Percentiles rank a stretch among this genome's conserved stretches.
phyloP scores from a whole-genome alignment of 345 rosid genomes.

The Brassica incana region DNA sequence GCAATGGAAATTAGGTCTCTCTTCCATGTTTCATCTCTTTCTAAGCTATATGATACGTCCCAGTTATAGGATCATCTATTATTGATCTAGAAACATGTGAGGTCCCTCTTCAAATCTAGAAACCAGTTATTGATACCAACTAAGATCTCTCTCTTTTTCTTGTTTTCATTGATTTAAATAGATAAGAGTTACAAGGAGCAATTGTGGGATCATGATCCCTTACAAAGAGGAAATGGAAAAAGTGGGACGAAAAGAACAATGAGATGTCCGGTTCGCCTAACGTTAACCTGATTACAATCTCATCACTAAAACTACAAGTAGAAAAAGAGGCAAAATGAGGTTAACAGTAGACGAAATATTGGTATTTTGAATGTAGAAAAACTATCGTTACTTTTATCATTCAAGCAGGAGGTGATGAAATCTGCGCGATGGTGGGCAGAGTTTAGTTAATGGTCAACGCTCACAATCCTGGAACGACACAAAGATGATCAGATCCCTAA shows the following conservation, averaged over 20 bases:
- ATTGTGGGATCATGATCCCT: no score
- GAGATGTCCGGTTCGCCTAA: no score
- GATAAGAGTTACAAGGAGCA: no score
- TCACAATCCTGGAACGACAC: constrained; percentile 72
- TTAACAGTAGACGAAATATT: neutral
- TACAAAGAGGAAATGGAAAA: no score
- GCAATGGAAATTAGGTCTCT: constrained; percentile 8
- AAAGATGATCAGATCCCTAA: neutral
- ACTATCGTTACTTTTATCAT: constrained; percentile 36
- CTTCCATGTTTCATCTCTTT: constrained; percentile 28
- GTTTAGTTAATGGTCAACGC: constrained; percentile 67
- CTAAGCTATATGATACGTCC: neutral
- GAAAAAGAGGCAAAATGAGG: neutral
- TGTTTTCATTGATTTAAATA: no score
- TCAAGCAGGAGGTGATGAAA: constrained; percentile 45
- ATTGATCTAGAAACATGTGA: no score
- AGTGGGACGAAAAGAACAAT: no score
- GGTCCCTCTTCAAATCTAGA: no score
- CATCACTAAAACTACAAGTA: constrained; percentile 2
- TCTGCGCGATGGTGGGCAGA: constrained; percentile 59
- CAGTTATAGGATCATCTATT: no score
- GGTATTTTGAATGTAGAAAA: neutral
- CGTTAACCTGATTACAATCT: no score
- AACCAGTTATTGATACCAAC: no score
- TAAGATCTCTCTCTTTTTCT: no score